Evolutionary conservation across 2,329 filamentous ascomycete genomes (phyloP), one percentile per base, ranked within the genome.

Genomic region (Drechslera avenae): DNA sequence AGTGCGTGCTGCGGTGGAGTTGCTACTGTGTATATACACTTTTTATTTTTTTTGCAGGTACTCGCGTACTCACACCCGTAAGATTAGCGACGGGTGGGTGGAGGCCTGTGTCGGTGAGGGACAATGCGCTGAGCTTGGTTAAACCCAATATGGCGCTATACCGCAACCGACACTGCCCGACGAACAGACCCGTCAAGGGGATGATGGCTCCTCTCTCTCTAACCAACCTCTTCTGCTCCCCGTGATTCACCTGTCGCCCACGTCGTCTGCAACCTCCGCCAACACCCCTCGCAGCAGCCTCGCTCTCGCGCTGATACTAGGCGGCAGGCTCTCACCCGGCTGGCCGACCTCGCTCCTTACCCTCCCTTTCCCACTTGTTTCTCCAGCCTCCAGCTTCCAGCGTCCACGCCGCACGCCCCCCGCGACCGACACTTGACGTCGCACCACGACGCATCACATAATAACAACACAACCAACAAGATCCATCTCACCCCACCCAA

Each of bases 261-360:
- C 43, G 42, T 57, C 43, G 42, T 57, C 56, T 57, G 54, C 52
- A 34, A 33, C 46, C 62, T 64, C 60, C 56, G 63, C 56, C 65
- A 57, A 48, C 52, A 47, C 37, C 36, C 31, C 21, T 57, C 60
- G 60, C 58, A 54, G 57, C 60, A 47, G 56, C 47, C 53, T 54
- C 50, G 57, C 57, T 35, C 45, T 63, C 60, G 67, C 57, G 59
- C 64, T 63, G 60, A 57, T 53, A 59, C 55, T 52, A 58, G 56
- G 60, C 59, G 63, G 58, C 59, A 58, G 61, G 50, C 54, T 54
- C 56, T 54, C 56, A 50, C 57, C 59, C 58, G 60, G 63, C 62
- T 66, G 63, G 64, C 64, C 60, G 57, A 60, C 61, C 60, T 60
- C 69, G 66, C 68, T 71, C 67, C 69, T 72, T 72, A 62, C 45